Evolutionary conservation across 176 grass and related monocot genomes (phyloP), one percentile per base, ranked within the genome.

Genomic region (Carex cristatella): DNA sequence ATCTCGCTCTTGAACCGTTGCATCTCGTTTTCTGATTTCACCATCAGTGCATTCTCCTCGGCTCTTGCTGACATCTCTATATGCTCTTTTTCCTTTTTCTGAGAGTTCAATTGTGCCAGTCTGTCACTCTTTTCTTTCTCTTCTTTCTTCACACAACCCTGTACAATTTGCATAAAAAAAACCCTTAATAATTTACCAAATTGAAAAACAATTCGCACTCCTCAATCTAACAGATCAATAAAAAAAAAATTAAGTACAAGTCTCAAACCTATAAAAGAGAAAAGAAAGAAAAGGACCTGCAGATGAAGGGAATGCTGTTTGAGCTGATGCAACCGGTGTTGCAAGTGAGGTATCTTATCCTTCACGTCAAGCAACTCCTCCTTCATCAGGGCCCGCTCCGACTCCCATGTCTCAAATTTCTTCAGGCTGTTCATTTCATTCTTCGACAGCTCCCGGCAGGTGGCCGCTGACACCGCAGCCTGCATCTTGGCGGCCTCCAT

Each of bases 401-500:
- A 90, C 83, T 99, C 93, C 93, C 93, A 95, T 68, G 88, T 84
- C 85, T 94, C 91, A 56, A 88, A 95, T 68, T 87, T 94, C 87
- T 95, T 99, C 62, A 85, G 80, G 84, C 72, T 94, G 48, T 74
- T 99, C 23, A 89, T 85, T 70, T 95, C 90, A 84, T 90, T 95
- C 84, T 80, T 94, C 53, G 89, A 91, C 76, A 95, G 91, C 81
- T 94, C 91, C 40, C 80, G 78, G 86, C 88, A 90, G 59, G 81
- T 95, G 68, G 88, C 59, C 42, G 88, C 87, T 0, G 87, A 92
- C 59, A 86, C 88, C 58, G 77, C 78, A 0, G 93, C 96, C 49
- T 80, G 91, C 65, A 79, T 66, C 79, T 95, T 95, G 84, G 93
- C 93, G 37, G 90, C 88, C 94, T 99, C 93, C 93, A 99, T 94